Base-by-base conservation (phyloP, 2,329 filamentous ascomycete genomes). In the Esteya vermicola region DNA sequence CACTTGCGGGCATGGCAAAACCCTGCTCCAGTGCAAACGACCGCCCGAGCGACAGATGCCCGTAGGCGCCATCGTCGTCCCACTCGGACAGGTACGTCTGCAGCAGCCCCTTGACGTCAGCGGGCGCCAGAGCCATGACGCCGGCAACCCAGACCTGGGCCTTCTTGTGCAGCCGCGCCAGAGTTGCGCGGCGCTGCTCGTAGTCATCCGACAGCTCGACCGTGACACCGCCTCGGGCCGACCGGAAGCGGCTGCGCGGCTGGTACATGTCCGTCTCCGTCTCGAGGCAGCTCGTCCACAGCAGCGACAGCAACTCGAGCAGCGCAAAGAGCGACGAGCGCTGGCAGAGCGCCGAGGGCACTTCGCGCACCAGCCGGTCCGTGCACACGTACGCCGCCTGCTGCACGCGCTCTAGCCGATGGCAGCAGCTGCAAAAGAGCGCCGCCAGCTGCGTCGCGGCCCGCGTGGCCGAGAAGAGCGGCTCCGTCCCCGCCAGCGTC, bases 41-140 rank as follows among this genome's bases (percentile, higher is more conserved):
- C 43, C 93, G 73, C 10, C 91, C 93, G 14, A 98, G 68, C 1
- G 88, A 89, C 45, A 96, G 78, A 56, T 95, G 86, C 0, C 88
- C 91, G 53, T 93, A 94, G 1, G 79, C 78, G 37, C 83, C 84
- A 48, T 94, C 85, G 48, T 96, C 88, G 45, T 93, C 82, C 50
- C 88, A 94, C 50, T 94, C 88, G 1, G 93, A 95, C 14, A 98
- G 69, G 55, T 98, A 96, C 0, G 91, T 96, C 61, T 94, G 91
- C 33, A 99, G 68, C 18, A 98, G 68, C 1, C 93, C 91, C 60
- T 98, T 98, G 44, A 96, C 78, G 57, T 98, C 89, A 20, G 94
- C 67, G 6, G 91, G 89, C 3, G 93, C 86, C 36, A 93, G 72
- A 48, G 83, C 80, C 50, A 96, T 77, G 8, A 85, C 83, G 25